Percentiles rank a stretch among this genome's conserved stretches.
Conservation (phyloP, 345 rosid species). For the Aquilaria malaccensis region DNA sequence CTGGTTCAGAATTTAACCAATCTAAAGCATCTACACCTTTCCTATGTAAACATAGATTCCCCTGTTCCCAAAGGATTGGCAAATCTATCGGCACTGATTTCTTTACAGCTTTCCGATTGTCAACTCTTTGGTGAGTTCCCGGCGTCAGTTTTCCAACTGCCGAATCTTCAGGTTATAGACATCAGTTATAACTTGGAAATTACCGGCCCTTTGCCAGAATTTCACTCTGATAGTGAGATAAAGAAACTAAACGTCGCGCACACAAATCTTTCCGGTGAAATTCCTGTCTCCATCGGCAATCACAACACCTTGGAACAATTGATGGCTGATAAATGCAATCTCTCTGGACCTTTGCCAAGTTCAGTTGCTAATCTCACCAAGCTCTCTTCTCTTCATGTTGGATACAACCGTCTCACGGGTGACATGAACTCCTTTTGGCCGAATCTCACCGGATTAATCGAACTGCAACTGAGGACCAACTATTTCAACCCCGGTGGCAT, state of each 20-base stretch:
- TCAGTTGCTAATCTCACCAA: slow-evolving; percentile 18
- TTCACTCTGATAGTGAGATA: slow-evolving; percentile 1
- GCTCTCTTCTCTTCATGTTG: not conserved
- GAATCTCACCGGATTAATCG: slow-evolving; percentile 5
- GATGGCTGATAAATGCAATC: not conserved
- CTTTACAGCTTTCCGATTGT: not conserved
- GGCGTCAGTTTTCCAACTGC: slow-evolving; percentile 7
- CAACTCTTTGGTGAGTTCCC: slow-evolving; percentile 11
- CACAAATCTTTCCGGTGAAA: slow-evolving; percentile 13
- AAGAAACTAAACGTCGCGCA: not conserved
- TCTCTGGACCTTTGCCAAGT: slow-evolving; percentile 15
- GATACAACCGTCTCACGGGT: not conserved
- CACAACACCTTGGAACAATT: slow-evolving; percentile 8
- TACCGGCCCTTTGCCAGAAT: slow-evolving; percentile 14
- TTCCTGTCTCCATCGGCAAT: slow-evolving; percentile 7
- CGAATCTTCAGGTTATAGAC: slow-evolving; percentile 9
- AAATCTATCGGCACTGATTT: slow-evolving; percentile 2
- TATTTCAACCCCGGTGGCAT: not conserved
- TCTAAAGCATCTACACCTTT: slow-evolving; percentile 10
- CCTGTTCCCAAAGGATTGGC: not conserved
- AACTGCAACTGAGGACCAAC: slow-evolving; percentile 2
- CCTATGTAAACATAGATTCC: not conserved
- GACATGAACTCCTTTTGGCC: not conserved
- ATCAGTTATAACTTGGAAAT: not conserved
- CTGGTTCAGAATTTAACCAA: slow-evolving; percentile 7